phyloP scores from a whole-genome alignment of 495 filamentous ascomycete species.

The Filosporella fistucella region DNA sequence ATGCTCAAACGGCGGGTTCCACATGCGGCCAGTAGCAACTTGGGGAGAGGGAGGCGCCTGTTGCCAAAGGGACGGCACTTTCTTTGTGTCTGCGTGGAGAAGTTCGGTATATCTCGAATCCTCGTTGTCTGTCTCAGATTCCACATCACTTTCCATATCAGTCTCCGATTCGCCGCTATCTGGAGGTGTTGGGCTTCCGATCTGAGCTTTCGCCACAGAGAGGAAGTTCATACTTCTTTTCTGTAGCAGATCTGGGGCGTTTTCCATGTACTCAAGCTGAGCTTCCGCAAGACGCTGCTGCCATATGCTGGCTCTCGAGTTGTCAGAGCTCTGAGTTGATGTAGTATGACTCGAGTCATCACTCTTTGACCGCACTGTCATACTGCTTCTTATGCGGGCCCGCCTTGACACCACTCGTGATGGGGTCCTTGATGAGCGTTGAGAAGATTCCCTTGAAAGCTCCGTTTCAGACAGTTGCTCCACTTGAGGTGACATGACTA shows the following conservation, averaged over 20 bases:
- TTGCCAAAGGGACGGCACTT: conserved; percentile 16
- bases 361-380: conserved; percentile 23
- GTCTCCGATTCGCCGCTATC: conserved; percentile 16
- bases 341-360: conserved; percentile 21
- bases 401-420: conserved; percentile 8
- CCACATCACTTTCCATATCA: conserved; percentile 13
- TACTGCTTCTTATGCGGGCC: conserved; percentile 18
- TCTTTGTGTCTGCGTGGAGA: not conserved
- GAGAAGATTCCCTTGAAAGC: conserved; percentile 14
- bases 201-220: conserved; percentile 32
- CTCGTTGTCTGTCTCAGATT: conserved; percentile 16
- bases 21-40: conserved; percentile 28
- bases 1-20: conserved; percentile 22
- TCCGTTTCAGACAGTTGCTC: not conserved
- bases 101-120: not conserved
- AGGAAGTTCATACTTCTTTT: conserved; percentile 34
- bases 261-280: conserved; percentile 39
- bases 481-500: conserved; percentile 29
- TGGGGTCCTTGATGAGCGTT: conserved; percentile 9
- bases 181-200: conserved; percentile 47
- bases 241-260: conserved; percentile 31
- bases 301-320: conserved; percentile 27
- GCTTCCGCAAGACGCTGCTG: conserved; percentile 34
- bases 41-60: conserved; percentile 2
- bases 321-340: conserved; percentile 24